Base-by-base conservation (phyloP, 768 basidiomycete species). In the Suillus sp. region DNA sequence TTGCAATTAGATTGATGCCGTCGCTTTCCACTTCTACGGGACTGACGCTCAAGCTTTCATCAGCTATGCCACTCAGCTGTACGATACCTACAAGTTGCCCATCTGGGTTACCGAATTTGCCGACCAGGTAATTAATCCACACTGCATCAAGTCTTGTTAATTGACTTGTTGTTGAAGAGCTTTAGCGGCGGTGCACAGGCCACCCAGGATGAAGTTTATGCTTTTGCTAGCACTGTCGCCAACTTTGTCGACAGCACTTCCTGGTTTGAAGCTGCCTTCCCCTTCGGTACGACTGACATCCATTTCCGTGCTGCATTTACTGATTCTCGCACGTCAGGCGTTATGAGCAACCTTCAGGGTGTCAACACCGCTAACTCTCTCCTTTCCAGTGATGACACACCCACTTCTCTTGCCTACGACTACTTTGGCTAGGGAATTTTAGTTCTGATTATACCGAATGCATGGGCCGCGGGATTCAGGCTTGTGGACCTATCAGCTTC, bases 91-190 rank as follows among this genome's bases (percentile, higher is more conserved):
- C 69, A 38, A 62, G 18, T 68, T 70, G 62, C 73, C 75, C 34
- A 76, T 93, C 69, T 85, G 82, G 81, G 72, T 89, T 63, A 90
- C 90, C 4, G 92, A 95, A 70, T 87, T 84, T 68, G 91, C 90
- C 64, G 87, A 85, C 77, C 79, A 86, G 78, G 90, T 85, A 63
- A 20, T 64, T 63, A 35, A 47, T 22, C 7, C 5, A 11, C 27
- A 57, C 37, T 22, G 14, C 37, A 62, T 30, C 58, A 27, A 48
- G 62, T 55, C 18, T 68, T 43, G 22, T 34, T 51, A 43, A 27
- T 37, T 59, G 45, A 30, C 62, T 11, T 27, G 9, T 27, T 11
- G 25, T 40, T 40, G 38, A 57, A 91, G 85, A 79, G 88, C 77
- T 92, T 87, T 72, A 74, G 74, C 66, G 80, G 80, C 13, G 80